Conservation (phyloP, 345 rosid species). For the Arabidopsis suecica region DNA sequence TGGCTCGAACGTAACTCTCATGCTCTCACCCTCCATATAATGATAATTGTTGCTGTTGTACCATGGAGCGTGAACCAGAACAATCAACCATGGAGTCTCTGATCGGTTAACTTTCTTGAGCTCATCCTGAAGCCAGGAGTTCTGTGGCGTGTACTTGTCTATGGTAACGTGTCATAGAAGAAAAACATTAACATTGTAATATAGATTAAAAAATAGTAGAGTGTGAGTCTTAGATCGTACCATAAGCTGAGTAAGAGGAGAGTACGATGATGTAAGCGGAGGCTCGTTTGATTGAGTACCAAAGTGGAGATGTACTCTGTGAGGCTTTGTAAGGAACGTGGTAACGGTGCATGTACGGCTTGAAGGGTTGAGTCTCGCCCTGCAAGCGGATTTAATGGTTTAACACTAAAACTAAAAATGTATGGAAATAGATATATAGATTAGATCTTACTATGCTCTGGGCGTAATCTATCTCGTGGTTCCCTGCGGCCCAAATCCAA, state of each 20-base stretch:
- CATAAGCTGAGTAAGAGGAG: conserved; percentile 58
- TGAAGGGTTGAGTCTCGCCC: conserved; percentile 53
- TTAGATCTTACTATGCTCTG: conserved; percentile 44
- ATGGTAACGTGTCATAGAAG: not conserved
- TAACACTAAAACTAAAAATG: not conserved
- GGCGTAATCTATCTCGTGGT: conserved; percentile 54
- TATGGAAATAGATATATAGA: not conserved
- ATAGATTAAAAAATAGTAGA: not conserved
- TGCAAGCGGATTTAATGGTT: conserved; percentile 14
- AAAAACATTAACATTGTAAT: conserved; percentile 3
- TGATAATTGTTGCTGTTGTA: conserved; percentile 49
- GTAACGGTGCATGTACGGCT: conserved; percentile 49
- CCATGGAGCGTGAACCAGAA: conserved; percentile 41
- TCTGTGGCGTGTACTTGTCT: conserved; percentile 53
- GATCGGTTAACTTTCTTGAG: conserved; percentile 47
- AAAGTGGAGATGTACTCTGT: conserved; percentile 50
- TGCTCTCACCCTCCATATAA: conserved; percentile 64
- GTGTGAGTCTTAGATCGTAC: conserved; percentile 23
- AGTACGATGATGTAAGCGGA: conserved; percentile 55
- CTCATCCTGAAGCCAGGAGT: conserved; percentile 44
- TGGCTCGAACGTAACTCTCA: conserved; percentile 55
- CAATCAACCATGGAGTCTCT: conserved; percentile 51
- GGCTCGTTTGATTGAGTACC: conserved; percentile 61
- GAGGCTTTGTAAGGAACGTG: conserved; percentile 52
- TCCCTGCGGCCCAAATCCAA: conserved; percentile 59